Evolutionary conservation across 2,329 filamentous ascomycete genomes (phyloP).

Genomic region (Penicillium crustosum): DNA sequence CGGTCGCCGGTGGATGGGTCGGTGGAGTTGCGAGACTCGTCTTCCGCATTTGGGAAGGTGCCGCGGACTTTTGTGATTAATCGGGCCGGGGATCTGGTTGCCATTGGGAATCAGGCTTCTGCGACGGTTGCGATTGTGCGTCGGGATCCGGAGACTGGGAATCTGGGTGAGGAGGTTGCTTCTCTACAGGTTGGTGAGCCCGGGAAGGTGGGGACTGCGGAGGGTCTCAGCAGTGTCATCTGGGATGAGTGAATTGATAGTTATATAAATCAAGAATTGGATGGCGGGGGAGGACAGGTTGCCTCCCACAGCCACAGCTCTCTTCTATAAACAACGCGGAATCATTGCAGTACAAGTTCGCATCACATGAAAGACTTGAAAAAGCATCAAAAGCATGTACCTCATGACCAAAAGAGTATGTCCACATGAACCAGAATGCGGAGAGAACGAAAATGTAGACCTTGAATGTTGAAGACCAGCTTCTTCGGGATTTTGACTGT

Average conservation of each 20-base stretch:
- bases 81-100: slow-evolving; percentile 61
- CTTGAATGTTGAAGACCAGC: slow-evolving; percentile 26
- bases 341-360: slow-evolving; percentile 15
- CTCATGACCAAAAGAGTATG: slow-evolving; percentile 11
- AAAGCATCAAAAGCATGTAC: slow-evolving; percentile 10
- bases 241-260: slow-evolving; percentile 31
- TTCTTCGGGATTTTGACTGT: slow-evolving; percentile 24
- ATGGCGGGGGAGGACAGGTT: neutral
- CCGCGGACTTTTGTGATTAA: slow-evolving; percentile 70
- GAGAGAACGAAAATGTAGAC: slow-evolving; percentile 12
- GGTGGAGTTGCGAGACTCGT: slow-evolving; percentile 57
- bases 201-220: slow-evolving; percentile 26
- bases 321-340: slow-evolving; percentile 15
- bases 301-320: neutral
- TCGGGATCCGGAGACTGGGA: slow-evolving; percentile 60
- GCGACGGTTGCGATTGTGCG: slow-evolving; percentile 61
- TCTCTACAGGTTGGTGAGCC: slow-evolving; percentile 32
- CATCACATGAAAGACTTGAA: slow-evolving; percentile 11
- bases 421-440: slow-evolving; percentile 9
- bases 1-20: slow-evolving; percentile 58
- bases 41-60: slow-evolving; percentile 62
- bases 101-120: slow-evolving; percentile 64
- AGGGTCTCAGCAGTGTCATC: slow-evolving; percentile 39
- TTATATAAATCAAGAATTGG: slow-evolving; percentile 7
- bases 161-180: slow-evolving; percentile 49